Evolutionary conservation across 1,284 basidiomycete genomes (phyloP).

Genomic region (Pseudozyma sp.): DNA sequence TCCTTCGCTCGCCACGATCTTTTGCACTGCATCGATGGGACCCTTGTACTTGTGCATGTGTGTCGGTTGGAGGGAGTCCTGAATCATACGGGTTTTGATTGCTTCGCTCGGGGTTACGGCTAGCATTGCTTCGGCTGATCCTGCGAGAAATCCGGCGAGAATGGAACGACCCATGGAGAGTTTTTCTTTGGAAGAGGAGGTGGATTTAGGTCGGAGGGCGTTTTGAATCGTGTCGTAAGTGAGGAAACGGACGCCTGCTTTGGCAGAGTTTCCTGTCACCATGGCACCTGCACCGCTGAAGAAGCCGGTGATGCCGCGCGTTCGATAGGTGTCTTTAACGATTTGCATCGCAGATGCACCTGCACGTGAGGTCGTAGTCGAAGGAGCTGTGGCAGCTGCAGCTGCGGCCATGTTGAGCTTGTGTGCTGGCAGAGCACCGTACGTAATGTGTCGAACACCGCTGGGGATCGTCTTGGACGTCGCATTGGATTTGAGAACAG

Average conservation of each 20-base stretch:
- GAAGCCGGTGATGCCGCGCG: slow-evolving; percentile 14
- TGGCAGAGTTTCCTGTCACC: slow-evolving; percentile 48
- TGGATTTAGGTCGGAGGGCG: slow-evolving; percentile 17
- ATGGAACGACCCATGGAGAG: slow-evolving; percentile 17
- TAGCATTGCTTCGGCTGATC: slow-evolving; percentile 89
- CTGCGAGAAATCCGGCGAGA: slow-evolving; percentile 87
- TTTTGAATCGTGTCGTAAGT: slow-evolving; percentile 91
- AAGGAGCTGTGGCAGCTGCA: neutral
- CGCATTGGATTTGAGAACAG: slow-evolving; percentile 13
- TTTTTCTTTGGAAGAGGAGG: slow-evolving; percentile 4
- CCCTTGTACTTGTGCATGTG: slow-evolving; percentile 75
- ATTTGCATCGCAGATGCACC: slow-evolving; percentile 23
- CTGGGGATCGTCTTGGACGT: slow-evolving; percentile 59
- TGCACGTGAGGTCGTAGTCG: neutral
- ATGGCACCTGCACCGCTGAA: slow-evolving; percentile 34
- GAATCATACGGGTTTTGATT: slow-evolving; percentile 98
- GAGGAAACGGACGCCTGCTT: slow-evolving; percentile 90
- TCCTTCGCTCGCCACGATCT: slow-evolving; percentile 74
- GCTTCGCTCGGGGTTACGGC: slow-evolving; percentile 97
- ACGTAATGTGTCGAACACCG: slow-evolving; percentile 57
- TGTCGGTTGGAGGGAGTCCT: slow-evolving; percentile 84
- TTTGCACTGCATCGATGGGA: slow-evolving; percentile 11
- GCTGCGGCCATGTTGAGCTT: slow-evolving; percentile 27
- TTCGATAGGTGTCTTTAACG: slow-evolving; percentile 17
- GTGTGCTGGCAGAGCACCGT: slow-evolving; percentile 55